phyloP scores from a whole-genome alignment of 495 filamentous ascomycete species.

The Talaromyces stipitatus region DNA sequence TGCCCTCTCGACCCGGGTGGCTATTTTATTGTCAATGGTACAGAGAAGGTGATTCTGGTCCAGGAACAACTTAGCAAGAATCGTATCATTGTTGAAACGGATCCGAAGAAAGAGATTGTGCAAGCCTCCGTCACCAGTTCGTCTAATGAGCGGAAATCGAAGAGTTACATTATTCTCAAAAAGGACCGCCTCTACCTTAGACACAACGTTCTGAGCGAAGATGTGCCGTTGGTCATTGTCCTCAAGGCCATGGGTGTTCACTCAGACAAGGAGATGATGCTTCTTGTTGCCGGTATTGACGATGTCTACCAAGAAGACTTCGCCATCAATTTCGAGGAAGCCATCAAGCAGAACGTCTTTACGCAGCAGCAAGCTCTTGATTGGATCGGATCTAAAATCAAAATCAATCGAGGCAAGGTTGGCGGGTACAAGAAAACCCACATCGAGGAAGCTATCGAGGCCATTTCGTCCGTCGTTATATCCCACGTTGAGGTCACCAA shows the following conservation, averaged over 20 bases:
- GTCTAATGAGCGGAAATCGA: slow-evolving; percentile 93
- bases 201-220: slow-evolving; percentile 88
- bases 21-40: slow-evolving; percentile 97
- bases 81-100: slow-evolving; percentile 90
- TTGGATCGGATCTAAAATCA: slow-evolving; percentile 76
- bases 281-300: slow-evolving; percentile 79
- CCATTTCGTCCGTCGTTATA: slow-evolving; percentile 81
- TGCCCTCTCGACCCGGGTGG: slow-evolving; percentile 94
- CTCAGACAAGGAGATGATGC: slow-evolving; percentile 87
- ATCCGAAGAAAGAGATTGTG: slow-evolving; percentile 83
- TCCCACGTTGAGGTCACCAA: slow-evolving; percentile 87
- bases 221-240: slow-evolving; percentile 84
- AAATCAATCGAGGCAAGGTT: slow-evolving; percentile 61
- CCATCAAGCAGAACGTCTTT: slow-evolving; percentile 66
- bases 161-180: slow-evolving; percentile 88
- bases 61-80: slow-evolving; percentile 99
- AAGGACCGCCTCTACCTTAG: slow-evolving; percentile 83
- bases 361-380: slow-evolving; percentile 94
- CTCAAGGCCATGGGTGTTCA: slow-evolving; percentile 92
- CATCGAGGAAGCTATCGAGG: slow-evolving; percentile 83
- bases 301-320: slow-evolving; percentile 87
- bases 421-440: slow-evolving; percentile 54
- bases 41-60: slow-evolving; percentile 95
- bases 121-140: slow-evolving; percentile 97
- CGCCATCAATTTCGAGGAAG: slow-evolving; percentile 88